Evolutionary conservation across 371 early-diverging fungal species (phyloP).

Genomic region (Circinella umbellata): DNA sequence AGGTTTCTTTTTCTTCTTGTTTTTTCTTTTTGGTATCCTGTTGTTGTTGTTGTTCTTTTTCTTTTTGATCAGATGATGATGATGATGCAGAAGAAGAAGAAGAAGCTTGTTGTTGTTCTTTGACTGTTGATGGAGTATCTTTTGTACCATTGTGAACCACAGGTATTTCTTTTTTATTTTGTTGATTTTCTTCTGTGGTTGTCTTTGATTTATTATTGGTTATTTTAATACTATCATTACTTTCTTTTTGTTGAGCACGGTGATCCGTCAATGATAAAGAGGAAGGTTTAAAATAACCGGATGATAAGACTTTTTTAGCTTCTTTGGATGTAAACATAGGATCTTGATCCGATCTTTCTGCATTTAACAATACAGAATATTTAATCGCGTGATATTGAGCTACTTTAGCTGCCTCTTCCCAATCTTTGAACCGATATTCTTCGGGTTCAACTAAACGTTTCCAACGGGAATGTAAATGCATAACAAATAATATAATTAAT

Average conservation of each 20-base stretch:
- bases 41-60: no score
- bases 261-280: no score
- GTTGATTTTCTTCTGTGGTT: no score
- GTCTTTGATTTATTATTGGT: no score
- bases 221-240: no score
- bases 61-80: no score
- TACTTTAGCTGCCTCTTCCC: slow-evolving; percentile 30
- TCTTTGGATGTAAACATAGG: slow-evolving; percentile 1
- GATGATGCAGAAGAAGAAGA: no score
- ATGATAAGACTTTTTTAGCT: neutral
- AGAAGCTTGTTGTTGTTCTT: no score
- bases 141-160: no score
- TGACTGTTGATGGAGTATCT: no score
- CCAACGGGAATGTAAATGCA: slow-evolving; percentile 39
- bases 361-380: slow-evolving; percentile 23
- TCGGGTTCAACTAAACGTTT: slow-evolving; percentile 35
- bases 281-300: neutral
- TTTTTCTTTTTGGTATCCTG: neutral
- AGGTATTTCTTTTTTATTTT: no score
- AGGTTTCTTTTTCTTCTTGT: neutral
- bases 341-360: neutral
- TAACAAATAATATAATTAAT: slow-evolving; percentile 30
- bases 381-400: slow-evolving; percentile 30
- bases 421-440: slow-evolving; percentile 17
- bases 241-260: no score